Evolutionary conservation across 73 alveolate genomes (phyloP).

Genomic region (Loxodes magnus): DNA sequence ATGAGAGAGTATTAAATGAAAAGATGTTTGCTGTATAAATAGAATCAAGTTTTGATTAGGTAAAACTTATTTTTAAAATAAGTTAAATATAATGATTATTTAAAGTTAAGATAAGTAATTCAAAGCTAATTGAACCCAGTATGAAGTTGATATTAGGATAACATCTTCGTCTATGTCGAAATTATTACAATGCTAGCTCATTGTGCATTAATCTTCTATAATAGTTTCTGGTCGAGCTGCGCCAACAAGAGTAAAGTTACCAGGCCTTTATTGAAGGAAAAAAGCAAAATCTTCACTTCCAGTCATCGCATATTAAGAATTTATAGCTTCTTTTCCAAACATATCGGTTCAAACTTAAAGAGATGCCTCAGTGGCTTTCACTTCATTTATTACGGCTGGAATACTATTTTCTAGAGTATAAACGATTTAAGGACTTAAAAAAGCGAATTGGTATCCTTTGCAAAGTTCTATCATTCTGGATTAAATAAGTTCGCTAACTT

Average conservation of each 20-base stretch:
- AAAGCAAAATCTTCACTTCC: slow-evolving; percentile 29
- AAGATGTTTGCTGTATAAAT: no score
- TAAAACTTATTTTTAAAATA: no score
- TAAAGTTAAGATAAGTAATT: slow-evolving; percentile 11
- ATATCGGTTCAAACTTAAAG: background rate
- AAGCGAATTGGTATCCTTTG: slow-evolving; percentile 9
- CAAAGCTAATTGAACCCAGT: slow-evolving; percentile 4
- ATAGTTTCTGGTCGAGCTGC: slow-evolving; percentile 15
- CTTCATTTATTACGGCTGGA: slow-evolving; percentile 9
- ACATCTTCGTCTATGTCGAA: slow-evolving; percentile 21
- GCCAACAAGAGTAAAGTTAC: slow-evolving; percentile 16
- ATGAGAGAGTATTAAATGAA: no score
- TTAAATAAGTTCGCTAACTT: slow-evolving; percentile 6
- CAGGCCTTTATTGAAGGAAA: slow-evolving; percentile 8
- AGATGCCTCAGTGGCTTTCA: slow-evolving; percentile 5
- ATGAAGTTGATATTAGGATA: slow-evolving; percentile 11
- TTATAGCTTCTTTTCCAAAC: background rate
- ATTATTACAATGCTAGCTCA: slow-evolving; percentile 9
- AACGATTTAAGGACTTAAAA: slow-evolving; percentile 8
- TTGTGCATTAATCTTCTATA: background rate
- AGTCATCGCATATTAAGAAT: background rate
- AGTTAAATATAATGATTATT: no score
- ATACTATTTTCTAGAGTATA: background rate
- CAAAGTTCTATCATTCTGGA: slow-evolving; percentile 13
- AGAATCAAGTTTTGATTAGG: no score